phyloP scores from a whole-genome alignment of 2,329 filamentous ascomycete genomes.

The Cladosporium phlei region DNA sequence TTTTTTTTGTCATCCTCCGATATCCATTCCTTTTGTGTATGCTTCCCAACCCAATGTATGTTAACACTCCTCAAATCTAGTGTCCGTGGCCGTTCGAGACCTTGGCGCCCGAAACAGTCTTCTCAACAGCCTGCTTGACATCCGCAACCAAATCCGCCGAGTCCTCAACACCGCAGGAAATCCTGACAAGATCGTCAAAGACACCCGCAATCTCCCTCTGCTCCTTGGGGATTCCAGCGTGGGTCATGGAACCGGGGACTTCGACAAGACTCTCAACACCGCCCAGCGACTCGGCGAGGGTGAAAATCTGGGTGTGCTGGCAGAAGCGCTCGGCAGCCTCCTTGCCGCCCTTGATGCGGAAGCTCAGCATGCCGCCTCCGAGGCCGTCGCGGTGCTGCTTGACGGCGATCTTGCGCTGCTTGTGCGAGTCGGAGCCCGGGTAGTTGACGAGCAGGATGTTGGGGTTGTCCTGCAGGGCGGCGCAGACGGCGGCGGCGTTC shows the following conservation, averaged over 20 bases:
- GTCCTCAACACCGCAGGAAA: slow-evolving; percentile 95
- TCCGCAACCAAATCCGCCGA: slow-evolving; percentile 55
- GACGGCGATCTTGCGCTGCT: slow-evolving; percentile 75
- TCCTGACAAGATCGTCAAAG: slow-evolving; percentile 85
- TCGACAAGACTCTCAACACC: slow-evolving; percentile 90
- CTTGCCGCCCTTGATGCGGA: slow-evolving; percentile 84
- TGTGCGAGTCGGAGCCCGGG: slow-evolving; percentile 82
- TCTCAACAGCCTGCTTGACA: slow-evolving; percentile 74
- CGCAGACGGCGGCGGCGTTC: slow-evolving; percentile 75
- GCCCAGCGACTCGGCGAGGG: slow-evolving; percentile 84
- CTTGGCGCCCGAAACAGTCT: slow-evolving; percentile 57
- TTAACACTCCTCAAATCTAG: not conserved
- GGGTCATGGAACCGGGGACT: slow-evolving; percentile 92
- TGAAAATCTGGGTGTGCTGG: slow-evolving; percentile 82
- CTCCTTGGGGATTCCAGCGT: slow-evolving; percentile 86
- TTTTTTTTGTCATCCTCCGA: not conserved
- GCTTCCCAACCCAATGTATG: too few species aligned
- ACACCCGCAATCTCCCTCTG: slow-evolving; percentile 90
- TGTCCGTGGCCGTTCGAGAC: slow-evolving; percentile 37
- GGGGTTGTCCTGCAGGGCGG: slow-evolving; percentile 70
- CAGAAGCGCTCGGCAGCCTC: slow-evolving; percentile 88
- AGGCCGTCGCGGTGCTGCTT: slow-evolving; percentile 92
- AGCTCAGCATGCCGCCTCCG: slow-evolving; percentile 96
- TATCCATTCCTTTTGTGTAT: not conserved
- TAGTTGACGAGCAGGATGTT: slow-evolving; percentile 92